Conservation (phyloP, 2,329 filamentous ascomycete genomes). For the Penicillium sp. region DNA sequence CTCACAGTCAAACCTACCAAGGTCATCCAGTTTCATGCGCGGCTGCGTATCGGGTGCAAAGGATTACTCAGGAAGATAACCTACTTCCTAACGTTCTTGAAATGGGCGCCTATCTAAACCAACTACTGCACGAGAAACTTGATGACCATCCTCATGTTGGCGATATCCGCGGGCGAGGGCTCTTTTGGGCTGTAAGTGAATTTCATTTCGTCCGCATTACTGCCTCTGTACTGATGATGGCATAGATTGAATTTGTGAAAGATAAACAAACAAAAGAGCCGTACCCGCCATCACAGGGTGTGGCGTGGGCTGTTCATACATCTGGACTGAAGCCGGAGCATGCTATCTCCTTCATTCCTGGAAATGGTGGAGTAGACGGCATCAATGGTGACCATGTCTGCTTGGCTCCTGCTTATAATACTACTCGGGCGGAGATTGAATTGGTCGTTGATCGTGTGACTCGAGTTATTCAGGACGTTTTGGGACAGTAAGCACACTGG, state of each 20-base stretch:
- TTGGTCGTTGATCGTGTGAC: constrained; percentile 48
- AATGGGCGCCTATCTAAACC: constrained; percentile 32
- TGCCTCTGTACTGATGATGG: constrained; percentile 1
- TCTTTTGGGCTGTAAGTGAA: constrained; percentile 54
- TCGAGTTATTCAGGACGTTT: constrained; percentile 42
- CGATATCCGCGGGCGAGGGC: constrained; percentile 54
- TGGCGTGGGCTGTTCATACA: constrained; percentile 49
- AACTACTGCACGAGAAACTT: constrained; percentile 45
- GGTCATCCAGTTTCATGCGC: constrained; percentile 54
- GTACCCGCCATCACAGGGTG: constrained; percentile 43
- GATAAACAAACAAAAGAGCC: constrained; percentile 53
- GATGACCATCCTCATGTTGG: constrained; percentile 49
- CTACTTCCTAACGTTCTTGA: constrained; percentile 45
- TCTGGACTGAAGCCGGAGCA: constrained; percentile 41
- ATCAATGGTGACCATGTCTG: constrained; percentile 54
- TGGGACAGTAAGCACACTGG: constrained; percentile 10
- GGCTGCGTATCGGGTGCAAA: constrained; percentile 53
- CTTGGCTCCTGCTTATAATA: constrained; percentile 55
- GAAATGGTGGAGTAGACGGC: constrained; percentile 53
- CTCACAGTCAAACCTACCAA: constrained; percentile 60
- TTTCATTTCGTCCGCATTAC: background rate
- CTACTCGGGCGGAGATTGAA: constrained; percentile 49
- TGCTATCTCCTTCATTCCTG: constrained; percentile 54
- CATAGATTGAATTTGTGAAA: constrained; percentile 55
- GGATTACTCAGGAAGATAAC: constrained; percentile 51